Conservation (phyloP, 306 rosid species). For the Castanea mollissima region DNA sequence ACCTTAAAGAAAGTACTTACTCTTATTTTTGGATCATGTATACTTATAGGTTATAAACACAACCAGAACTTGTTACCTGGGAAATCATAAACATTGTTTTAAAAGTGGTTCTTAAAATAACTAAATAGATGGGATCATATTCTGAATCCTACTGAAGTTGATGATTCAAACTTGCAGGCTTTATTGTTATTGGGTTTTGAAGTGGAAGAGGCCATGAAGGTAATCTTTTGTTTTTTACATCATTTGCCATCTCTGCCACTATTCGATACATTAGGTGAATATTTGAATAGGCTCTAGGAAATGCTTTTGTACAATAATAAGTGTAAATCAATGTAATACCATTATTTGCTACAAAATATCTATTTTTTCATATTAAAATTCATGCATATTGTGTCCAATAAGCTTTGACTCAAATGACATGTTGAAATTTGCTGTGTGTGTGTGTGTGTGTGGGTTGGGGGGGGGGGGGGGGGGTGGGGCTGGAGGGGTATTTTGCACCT, state of each 20-base stretch:
- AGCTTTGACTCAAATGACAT: too few relatives aligned
- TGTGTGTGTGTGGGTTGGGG: too few relatives aligned
- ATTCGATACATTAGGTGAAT: too few relatives aligned
- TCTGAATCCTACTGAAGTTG: neutral
- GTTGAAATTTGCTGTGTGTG: neutral
- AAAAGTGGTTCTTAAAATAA: neutral
- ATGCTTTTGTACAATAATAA: too few relatives aligned
- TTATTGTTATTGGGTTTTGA: slow-evolving; percentile 77
- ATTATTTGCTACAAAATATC: too few relatives aligned
- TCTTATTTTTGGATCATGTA: neutral
- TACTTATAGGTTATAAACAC: neutral
- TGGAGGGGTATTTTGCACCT: too few relatives aligned
- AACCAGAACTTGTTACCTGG: neutral
- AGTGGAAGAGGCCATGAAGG: slow-evolving; percentile 68
- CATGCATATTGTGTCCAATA: too few relatives aligned
- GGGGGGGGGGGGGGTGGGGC: too few relatives aligned
- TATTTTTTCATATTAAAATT: too few relatives aligned
- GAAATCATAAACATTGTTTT: neutral
- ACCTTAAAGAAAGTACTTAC: neutral
- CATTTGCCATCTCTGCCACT: too few relatives aligned
- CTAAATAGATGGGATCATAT: neutral
- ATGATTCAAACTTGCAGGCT: slow-evolving; percentile 48
- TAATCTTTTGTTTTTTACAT: slow-evolving; percentile 13
- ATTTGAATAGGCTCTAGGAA: too few relatives aligned
- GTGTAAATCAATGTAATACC: too few relatives aligned